Percentiles rank a stretch among this genome's conserved stretches.
Evolutionary conservation across 129 eudicot species (phyloP).

Genomic region (Chrysanthemum makinoi): DNA sequence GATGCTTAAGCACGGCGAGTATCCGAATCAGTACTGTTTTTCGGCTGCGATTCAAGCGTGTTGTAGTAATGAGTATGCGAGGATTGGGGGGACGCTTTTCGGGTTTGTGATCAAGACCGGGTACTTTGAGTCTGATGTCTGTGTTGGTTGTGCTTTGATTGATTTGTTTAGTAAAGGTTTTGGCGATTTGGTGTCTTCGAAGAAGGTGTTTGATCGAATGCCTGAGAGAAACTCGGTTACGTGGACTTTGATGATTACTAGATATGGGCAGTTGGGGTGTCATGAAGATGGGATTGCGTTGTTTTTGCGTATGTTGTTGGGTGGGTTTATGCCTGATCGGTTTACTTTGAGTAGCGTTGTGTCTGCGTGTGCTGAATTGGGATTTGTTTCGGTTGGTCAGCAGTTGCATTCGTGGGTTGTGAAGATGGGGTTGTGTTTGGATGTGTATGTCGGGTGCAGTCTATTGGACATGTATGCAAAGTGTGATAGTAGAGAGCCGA

Average conservation of each 20-base stretch:
- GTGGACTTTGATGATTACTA: constrained; percentile 75
- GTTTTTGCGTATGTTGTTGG: constrained; percentile 45
- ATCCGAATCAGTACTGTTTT: constrained; percentile 63
- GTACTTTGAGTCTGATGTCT: constrained; percentile 57
- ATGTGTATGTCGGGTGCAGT: constrained; percentile 72
- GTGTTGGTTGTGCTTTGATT: constrained; percentile 76
- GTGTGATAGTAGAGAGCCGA: constrained; percentile 39
- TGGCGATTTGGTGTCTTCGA: constrained; percentile 51
- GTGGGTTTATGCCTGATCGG: constrained; percentile 52
- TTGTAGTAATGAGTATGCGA: constrained; percentile 30
- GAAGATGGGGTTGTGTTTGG: constrained; percentile 44
- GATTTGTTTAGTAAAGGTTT: constrained; percentile 59
- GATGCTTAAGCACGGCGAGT: constrained; percentile 52
- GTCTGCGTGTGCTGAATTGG: constrained; percentile 65
- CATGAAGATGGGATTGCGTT: constrained; percentile 38
- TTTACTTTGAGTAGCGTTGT: constrained; percentile 54
- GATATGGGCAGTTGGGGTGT: constrained; percentile 54
- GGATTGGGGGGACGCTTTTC: constrained; percentile 43
- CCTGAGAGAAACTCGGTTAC: constrained; percentile 51
- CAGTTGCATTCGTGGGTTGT: constrained; percentile 65
- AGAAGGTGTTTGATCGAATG: constrained; percentile 65
- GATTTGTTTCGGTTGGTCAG: constrained; percentile 40
- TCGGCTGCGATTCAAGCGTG: constrained; percentile 64
- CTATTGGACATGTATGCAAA: constrained; percentile 86
- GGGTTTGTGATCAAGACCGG: constrained; percentile 59